These are phyloP conservation scores for Raffaelea arxii DNA, from an alignment of 2,329 filamentous ascomycete species.

Conservation along the genomic window DNA sequence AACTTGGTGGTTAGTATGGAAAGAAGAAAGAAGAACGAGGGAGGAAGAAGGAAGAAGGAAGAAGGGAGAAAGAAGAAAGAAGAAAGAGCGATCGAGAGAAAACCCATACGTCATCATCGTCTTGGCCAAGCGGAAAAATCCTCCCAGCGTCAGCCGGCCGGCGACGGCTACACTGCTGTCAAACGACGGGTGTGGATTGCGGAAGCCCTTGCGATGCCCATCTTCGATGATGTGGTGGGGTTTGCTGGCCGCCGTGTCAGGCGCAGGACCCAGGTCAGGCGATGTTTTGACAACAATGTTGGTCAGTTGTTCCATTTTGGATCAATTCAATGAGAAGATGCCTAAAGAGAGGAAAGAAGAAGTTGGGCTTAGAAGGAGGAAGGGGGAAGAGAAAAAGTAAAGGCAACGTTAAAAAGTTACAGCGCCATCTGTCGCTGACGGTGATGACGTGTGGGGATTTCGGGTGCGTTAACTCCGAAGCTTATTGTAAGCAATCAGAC, in stretches of 20 bases:
- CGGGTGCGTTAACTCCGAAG: too few relatives aligned
- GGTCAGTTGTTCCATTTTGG: constrained; percentile 7
- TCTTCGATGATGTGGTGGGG: constrained; percentile 36
- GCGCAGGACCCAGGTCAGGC: constrained; percentile 12
- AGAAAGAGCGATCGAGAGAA: constrained; percentile 6
- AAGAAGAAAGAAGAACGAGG: not conserved
- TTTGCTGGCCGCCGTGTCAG: constrained; percentile 32
- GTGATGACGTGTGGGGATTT: too few relatives aligned
- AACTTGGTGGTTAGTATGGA: not conserved
- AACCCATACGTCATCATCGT: constrained; percentile 28
- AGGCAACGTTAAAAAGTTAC: too few relatives aligned
- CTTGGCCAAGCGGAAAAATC: constrained; percentile 6
- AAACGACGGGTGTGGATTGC: constrained; percentile 42
- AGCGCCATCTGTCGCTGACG: too few relatives aligned
- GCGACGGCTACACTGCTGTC: constrained; percentile 13
- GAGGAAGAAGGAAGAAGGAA: not conserved
- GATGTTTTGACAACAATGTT: constrained; percentile 4
- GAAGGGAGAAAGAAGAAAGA: not conserved
- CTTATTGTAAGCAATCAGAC: too few relatives aligned
- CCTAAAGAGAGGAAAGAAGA: too few relatives aligned
- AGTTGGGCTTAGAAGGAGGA: too few relatives aligned
- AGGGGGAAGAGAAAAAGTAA: too few relatives aligned
- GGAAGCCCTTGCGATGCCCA: constrained; percentile 33
- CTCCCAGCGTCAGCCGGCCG: not conserved
- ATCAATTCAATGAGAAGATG: too few relatives aligned